A percentile compares a stretch with the other conserved stretches of the same genome.
Conservation (phyloP, 495 filamentous ascomycete genomes). For the Entonaema liquescens region DNA sequence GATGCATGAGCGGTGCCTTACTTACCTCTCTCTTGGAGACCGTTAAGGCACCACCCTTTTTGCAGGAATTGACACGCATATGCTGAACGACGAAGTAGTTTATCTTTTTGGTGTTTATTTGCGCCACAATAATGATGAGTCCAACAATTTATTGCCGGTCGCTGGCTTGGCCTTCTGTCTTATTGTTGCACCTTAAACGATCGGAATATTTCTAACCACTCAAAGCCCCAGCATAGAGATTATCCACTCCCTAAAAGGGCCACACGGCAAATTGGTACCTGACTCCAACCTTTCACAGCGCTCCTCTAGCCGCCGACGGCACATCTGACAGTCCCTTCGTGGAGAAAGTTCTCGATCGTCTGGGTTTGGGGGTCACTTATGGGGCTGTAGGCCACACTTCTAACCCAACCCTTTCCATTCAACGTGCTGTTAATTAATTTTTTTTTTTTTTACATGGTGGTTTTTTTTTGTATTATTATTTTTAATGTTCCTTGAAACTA, state of each 20-base stretch:
- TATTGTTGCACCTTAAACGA: constrained; percentile 48
- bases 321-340: constrained; percentile 42
- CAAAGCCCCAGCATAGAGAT: constrained; percentile 41
- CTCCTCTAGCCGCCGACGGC: constrained; percentile 55
- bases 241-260: constrained; percentile 49
- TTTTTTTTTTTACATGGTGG: no score
- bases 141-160: constrained; percentile 44
- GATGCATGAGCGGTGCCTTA: constrained; percentile 44
- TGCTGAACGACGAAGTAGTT: constrained; percentile 1
- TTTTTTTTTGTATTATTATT: constrained; percentile 6
- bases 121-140: constrained; percentile 38
- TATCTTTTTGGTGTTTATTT: constrained; percentile 13
- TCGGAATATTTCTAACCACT: constrained; percentile 49
- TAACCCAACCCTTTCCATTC: constrained; percentile 13
- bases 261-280: constrained; percentile 47
- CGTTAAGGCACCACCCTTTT: constrained; percentile 30
- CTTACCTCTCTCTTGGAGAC: constrained; percentile 20
- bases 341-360: constrained; percentile 45
- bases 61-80: constrained; percentile 12
- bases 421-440: not conserved
- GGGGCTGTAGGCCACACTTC: constrained; percentile 26
- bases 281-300: constrained; percentile 53
- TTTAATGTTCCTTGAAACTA: constrained; percentile 4
- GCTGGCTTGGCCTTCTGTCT: constrained; percentile 38
- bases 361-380: constrained; percentile 31